Base-by-base conservation (phyloP, 345 rosid genomes). In the Physaria fendleri region DNA sequence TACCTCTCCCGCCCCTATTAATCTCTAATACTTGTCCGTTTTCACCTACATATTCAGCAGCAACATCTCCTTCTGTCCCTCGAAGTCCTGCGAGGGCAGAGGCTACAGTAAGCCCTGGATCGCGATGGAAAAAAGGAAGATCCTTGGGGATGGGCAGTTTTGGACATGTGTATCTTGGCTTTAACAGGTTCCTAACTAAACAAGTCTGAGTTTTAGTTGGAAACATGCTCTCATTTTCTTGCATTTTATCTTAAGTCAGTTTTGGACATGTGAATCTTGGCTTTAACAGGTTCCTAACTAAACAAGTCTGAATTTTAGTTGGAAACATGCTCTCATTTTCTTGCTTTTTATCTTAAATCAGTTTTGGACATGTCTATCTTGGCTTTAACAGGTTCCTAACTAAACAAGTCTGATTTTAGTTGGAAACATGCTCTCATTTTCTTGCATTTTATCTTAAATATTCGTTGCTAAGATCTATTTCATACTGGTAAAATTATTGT, bases 21-120 rank as follows among this genome's bases (percentile, higher is more conserved):
- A 74, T 87, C 34, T 81, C 88, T 24, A 87, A 77, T 71, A 56
- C 88, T 9, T 87, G 82, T 64, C 92, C 90, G 0, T 89, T 93
- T 65, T 89, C 97, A 24, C 96, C 85, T 59, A 72, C 92, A 16
- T 82, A 87, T 79, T 93, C 99, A 44, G 79, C 92, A 35, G 96
- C 82, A 25, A 80, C 96, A 28, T 93, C 99, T 47, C 99, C 99
- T 13, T 93, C 99, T 20, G 79, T 93, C 37, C 95, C 97, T 4
- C 80, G 97, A 67, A 93, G 99, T 82, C 97, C 99, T 39, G 85
- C 84, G 32, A 83, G 92, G 65, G 76, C 85, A 47, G 99, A 89
- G 63, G 87, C 79, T 70, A 84, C 91, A 8, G 52, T 72, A 14
- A 83, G 88, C 69, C 88, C 85, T 48, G 82, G 89, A 32, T 75